Evolutionary conservation across 495 filamentous ascomycete genomes (phyloP).

Genomic region (Neurospora sp.): DNA sequence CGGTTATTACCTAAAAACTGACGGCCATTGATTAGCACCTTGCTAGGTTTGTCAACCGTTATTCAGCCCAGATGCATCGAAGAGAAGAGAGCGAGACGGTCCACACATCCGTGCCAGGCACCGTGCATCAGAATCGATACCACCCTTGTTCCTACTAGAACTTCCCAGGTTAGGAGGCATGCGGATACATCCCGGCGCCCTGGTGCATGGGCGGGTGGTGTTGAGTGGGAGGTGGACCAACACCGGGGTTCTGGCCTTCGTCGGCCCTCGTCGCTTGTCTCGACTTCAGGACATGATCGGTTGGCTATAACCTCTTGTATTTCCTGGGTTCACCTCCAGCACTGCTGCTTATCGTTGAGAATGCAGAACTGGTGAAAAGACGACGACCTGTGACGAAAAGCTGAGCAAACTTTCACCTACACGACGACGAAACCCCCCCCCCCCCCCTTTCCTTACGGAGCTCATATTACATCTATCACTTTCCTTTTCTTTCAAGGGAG

Average conservation of each 20-base stretch:
- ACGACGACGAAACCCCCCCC: not conserved
- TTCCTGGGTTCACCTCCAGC: not conserved
- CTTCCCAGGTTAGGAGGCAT: slow-evolving; percentile 10
- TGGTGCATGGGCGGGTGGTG: slow-evolving; percentile 9
- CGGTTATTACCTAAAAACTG: not conserved
- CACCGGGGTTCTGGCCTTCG: not conserved
- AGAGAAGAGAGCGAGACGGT: not conserved
- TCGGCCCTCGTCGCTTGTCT: not conserved
- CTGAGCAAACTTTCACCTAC: not conserved
- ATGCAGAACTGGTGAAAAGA: not conserved
- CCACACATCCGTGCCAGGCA: not conserved
- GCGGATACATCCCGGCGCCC: slow-evolving; percentile 20
- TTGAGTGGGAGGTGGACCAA: not conserved
- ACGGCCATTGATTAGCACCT: not conserved
- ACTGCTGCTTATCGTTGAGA: not conserved
- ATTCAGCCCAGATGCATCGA: not conserved
- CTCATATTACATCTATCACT: not conserved
- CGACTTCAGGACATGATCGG: not conserved
- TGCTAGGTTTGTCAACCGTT: not conserved
- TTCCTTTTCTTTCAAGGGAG: not conserved
- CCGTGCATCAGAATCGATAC: not conserved
- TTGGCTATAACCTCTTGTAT: not conserved
- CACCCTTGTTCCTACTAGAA: slow-evolving; percentile 7
- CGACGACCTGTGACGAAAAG: not conserved
- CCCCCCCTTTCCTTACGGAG: not conserved